These are phyloP conservation scores for Rhynchospora breviuscula DNA, from an alignment of 176 grass and related monocot species.

Conservation along the genomic window DNA sequence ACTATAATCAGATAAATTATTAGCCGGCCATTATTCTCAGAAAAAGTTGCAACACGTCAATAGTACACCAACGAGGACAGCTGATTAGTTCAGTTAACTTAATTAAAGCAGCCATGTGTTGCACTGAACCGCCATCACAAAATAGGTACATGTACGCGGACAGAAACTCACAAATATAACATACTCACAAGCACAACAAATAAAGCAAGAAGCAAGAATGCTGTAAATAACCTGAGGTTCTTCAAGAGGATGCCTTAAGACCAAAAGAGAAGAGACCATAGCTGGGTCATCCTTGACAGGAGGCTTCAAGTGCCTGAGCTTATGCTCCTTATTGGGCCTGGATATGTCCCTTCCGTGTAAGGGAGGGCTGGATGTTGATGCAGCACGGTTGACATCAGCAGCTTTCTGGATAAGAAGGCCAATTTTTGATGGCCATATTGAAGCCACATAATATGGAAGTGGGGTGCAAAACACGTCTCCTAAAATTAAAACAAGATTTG, in stretches of 20 bases:
- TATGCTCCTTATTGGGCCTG: conserved; percentile 73
- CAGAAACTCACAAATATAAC: background rate
- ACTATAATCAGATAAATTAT: background rate
- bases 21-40: background rate
- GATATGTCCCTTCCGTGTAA: conserved; percentile 58
- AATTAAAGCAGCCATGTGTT: background rate
- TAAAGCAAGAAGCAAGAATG: background rate
- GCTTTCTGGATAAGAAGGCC: conserved; percentile 82
- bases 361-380: conserved; percentile 57
- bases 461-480: conserved; percentile 70
- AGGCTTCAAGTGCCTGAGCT: conserved; percentile 41
- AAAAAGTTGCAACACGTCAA: background rate
- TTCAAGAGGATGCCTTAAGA: conserved; percentile 89
- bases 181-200: background rate
- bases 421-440: conserved; percentile 78
- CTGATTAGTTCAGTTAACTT: background rate
- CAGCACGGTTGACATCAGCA: conserved; percentile 51
- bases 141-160: background rate
- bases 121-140: background rate
- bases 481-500: conserved; percentile 25
- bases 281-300: conserved; percentile 45
- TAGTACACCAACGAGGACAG: background rate
- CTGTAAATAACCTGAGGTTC: conserved; percentile 70
- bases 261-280: conserved; percentile 64
- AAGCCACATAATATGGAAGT: conserved; percentile 70